Conservation (phyloP, 495 filamentous ascomycete species). For the Aspergillus wentii region DNA sequence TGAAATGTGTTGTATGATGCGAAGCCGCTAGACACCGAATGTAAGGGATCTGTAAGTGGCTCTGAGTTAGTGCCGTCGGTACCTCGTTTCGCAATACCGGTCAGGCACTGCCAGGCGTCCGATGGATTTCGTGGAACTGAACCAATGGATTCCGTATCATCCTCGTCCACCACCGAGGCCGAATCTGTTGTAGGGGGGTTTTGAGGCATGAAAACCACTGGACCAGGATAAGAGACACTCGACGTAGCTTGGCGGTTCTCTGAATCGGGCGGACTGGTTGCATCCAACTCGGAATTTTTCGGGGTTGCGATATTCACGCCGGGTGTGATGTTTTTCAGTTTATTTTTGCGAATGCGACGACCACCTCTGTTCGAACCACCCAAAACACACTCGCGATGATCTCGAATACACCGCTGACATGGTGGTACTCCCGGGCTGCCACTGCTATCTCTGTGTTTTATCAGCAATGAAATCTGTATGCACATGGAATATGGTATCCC, state of each 20-base stretch:
- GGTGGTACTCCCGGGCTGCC: constrained; percentile 48
- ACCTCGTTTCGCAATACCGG: constrained; percentile 33
- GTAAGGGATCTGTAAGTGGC: constrained; percentile 14
- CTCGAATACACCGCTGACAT: constrained; percentile 55
- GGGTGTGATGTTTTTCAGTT: constrained; percentile 37
- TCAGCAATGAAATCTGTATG: constrained; percentile 12
- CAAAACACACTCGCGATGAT: constrained; percentile 55
- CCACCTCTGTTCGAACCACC: constrained; percentile 59
- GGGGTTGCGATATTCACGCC: constrained; percentile 17
- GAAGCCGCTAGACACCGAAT: constrained; percentile 16
- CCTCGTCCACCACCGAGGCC: constrained; percentile 27
- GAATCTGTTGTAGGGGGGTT: constrained; percentile 26
- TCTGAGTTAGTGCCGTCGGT: constrained; percentile 17
- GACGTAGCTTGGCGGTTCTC: constrained; percentile 21
- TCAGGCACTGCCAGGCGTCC: constrained; percentile 46
- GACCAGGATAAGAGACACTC: constrained; percentile 30
- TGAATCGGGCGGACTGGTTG: constrained; percentile 23
- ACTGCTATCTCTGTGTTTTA: constrained; percentile 32
- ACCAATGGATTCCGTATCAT: constrained; percentile 35
- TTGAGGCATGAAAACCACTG: constrained; percentile 32
- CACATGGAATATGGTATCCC: constrained; percentile 15
- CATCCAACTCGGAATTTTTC: constrained; percentile 23
- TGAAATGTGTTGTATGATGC: constrained; percentile 25
- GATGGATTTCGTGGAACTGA: constrained; percentile 43
- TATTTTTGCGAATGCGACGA: constrained; percentile 51